A percentile compares a stretch with the other conserved stretches of the same genome.
Conservation (phyloP, 305 asterid genomes). For the Fraxinus angustifolia region DNA sequence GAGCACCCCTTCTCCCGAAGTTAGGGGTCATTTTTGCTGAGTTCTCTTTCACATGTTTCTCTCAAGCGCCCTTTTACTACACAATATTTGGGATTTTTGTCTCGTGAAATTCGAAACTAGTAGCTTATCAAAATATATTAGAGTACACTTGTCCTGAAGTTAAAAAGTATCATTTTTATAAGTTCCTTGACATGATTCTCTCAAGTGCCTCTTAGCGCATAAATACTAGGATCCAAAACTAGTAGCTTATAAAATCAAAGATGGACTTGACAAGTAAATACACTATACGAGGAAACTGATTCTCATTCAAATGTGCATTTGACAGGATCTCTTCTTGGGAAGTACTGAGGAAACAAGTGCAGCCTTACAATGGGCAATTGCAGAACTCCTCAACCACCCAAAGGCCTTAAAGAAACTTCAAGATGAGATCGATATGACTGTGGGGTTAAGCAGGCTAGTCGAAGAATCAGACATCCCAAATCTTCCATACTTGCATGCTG, state of each 20-base stretch:
- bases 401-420: slow-evolving; percentile 26
- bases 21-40: too few relatives aligned
- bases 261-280: background rate
- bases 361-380: slow-evolving; percentile 44
- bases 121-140: background rate
- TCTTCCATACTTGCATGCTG: slow-evolving; percentile 43
- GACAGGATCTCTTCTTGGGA: slow-evolving; percentile 40
- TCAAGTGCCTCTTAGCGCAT: background rate
- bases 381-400: slow-evolving; percentile 45
- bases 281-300: background rate
- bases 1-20: background rate
- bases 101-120: background rate
- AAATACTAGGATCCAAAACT: background rate
- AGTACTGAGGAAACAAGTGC: slow-evolving; percentile 47
- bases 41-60: background rate
- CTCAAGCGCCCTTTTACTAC: background rate
- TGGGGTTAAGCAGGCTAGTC: slow-evolving; percentile 30
- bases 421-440: slow-evolving; percentile 31
- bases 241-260: background rate
- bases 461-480: slow-evolving; percentile 41
- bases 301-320: background rate
- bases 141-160: too few relatives aligned
- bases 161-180: too few relatives aligned
- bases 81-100: background rate
- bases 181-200: background rate